These are phyloP conservation scores for Trichosanthes truncata DNA, from an alignment of 306 rosid species.

Conservation along the genomic window DNA sequence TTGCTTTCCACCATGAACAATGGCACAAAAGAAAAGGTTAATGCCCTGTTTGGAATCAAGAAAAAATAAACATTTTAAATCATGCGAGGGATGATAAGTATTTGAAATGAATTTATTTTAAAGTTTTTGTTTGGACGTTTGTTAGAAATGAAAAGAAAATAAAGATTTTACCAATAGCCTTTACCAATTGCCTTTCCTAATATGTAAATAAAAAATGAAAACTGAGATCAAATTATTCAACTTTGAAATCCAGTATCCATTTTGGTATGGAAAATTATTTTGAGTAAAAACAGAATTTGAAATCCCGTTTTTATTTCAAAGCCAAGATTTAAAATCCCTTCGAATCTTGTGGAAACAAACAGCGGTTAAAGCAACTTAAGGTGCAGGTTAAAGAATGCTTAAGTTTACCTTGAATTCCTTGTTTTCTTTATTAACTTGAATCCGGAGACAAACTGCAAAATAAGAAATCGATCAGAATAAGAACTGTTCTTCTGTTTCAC, in stretches of 20 bases:
- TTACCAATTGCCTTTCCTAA: neutral
- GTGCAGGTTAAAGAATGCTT: neutral
- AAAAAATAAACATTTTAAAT: neutral
- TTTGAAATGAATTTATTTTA: neutral
- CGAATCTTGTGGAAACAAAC: neutral
- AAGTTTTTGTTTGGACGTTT: neutral
- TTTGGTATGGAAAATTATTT: neutral
- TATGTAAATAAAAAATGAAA: neutral
- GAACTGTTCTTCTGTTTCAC: neutral
- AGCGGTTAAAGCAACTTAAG: neutral
- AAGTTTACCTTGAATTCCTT: constrained; percentile 73
- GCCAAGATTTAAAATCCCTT: neutral
- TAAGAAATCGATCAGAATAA: neutral
- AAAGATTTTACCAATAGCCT: neutral
- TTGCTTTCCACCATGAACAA: neutral
- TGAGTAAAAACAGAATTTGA: neutral
- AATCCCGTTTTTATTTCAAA: neutral
- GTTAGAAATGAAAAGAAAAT: neutral
- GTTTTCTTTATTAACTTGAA: constrained; percentile 90
- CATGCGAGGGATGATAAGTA: neutral
- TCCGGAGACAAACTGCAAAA: constrained; percentile 78
- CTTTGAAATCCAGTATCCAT: neutral
- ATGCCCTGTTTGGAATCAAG: neutral
- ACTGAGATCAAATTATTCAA: neutral
- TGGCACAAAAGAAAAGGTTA: neutral